Evolutionary conservation across 176 grass and related monocot species (phyloP).

Genomic region (Leersia perrieri): DNA sequence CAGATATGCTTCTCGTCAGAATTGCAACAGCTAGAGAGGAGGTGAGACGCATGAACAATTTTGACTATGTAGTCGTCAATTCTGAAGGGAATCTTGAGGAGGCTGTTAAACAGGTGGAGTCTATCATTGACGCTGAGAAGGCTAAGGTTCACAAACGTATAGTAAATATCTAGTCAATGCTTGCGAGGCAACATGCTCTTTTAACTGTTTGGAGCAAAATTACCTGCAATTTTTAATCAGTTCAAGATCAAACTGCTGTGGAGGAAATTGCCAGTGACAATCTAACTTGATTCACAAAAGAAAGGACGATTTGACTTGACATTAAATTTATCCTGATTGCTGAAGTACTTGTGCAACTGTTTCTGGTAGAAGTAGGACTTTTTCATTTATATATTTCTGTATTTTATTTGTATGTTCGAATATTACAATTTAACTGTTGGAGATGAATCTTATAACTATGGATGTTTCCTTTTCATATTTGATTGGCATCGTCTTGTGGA

Average conservation of each 20-base stretch:
- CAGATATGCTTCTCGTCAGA: conserved; percentile 95
- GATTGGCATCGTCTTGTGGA: neutral
- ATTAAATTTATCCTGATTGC: conserved; percentile 1
- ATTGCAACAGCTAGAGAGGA: conserved; percentile 88
- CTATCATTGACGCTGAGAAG: conserved; percentile 94
- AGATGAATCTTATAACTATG: neutral
- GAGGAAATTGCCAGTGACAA: conserved; percentile 1
- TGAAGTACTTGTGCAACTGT: neutral
- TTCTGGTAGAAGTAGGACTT: neutral
- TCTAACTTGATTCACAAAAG: conserved; percentile 3
- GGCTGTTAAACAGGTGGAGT: conserved; percentile 75
- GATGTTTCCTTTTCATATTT: neutral
- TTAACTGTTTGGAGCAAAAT: neutral
- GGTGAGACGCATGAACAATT: conserved; percentile 58
- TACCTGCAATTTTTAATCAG: neutral
- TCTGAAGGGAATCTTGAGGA: conserved; percentile 84
- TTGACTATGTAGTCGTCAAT: conserved; percentile 89
- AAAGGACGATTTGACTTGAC: conserved; percentile 29
- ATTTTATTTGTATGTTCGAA: neutral
- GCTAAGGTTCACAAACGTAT: conserved; percentile 63
- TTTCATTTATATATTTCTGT: neutral
- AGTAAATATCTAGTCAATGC: conserved; percentile 49
- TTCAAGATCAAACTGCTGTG: neutral
- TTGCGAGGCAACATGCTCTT: neutral
- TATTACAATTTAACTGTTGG: neutral